Base-by-base conservation (phyloP, 1,284 basidiomycete species). In the Cerrena zonata region DNA sequence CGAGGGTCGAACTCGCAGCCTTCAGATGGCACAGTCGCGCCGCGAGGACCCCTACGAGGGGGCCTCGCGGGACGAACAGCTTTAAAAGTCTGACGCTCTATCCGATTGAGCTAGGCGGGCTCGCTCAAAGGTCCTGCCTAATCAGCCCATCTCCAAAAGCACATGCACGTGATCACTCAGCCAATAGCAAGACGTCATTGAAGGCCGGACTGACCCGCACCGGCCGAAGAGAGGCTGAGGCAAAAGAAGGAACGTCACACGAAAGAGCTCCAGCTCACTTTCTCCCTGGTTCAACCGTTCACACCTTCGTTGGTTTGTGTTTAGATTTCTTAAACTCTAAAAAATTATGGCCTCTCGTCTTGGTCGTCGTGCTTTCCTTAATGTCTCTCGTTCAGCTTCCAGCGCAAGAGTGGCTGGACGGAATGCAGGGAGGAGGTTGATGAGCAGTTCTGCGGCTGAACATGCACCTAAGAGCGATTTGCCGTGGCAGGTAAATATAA, bases 1-100 rank as follows among this genome's bases (percentile, higher is more conserved):
- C 83, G 84, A 82, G 84, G 84, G 82, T 86, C 84, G 83, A 86
- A 86, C 84, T 82, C 82, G 82, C 84, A 86, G 81, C 84, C 83
- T 86, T 86, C 82, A 83, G 80, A 84, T 83, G n/a, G 23, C 46
- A 41, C n/a, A n/a, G n/a, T n/a, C n/a, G n/a, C n/a, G n/a, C n/a
- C n/a, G n/a, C n/a, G n/a, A n/a, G n/a, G n/a, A n/a, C n/a, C n/a
- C n/a, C n/a, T n/a, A n/a, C n/a, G n/a, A n/a, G n/a, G n/a, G n/a
- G n/a, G n/a, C n/a, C n/a, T n/a, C n/a, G n/a, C n/a, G n/a, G n/a
- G n/a, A n/a, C n/a, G 37, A 23, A 3, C 7, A n/a, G 41, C 21
- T 57, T 45, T 65, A 65, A 66, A 65, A 86, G 84, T 86, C 84
- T 85, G 81, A 85, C 82, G 84, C 84, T 86, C 84, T 86, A 84